These are phyloP conservation scores for Avena eriantha DNA, from an alignment of 176 grass and related monocot species.

Conservation along the genomic window DNA sequence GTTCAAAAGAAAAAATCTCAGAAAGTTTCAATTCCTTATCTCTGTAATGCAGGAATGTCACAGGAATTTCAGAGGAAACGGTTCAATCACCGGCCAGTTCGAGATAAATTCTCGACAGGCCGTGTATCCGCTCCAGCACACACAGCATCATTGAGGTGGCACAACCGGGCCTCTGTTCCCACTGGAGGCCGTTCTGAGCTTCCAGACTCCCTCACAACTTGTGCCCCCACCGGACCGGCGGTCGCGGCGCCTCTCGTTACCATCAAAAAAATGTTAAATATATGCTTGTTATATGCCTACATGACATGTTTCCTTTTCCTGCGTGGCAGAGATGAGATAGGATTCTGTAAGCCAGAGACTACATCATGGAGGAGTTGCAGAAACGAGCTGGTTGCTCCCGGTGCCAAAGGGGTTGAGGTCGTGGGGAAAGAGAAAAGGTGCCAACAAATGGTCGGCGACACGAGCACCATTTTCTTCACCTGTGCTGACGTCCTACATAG, in stretches of 20 bases:
- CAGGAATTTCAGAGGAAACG: too few relatives aligned
- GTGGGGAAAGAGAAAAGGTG: not conserved
- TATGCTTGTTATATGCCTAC: not conserved
- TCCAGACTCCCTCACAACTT: too few relatives aligned
- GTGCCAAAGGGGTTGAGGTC: not conserved
- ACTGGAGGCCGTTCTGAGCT: too few relatives aligned
- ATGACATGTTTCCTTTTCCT: constrained; percentile 4
- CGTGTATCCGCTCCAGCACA: too few relatives aligned
- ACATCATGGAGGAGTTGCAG: constrained; percentile 43
- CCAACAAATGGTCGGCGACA: not conserved
- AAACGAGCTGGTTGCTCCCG: not conserved
- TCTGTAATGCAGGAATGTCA: too few relatives aligned
- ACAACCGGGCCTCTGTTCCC: too few relatives aligned
- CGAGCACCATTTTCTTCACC: constrained; percentile 49
- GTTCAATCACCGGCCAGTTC: too few relatives aligned
- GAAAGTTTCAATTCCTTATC: too few relatives aligned
- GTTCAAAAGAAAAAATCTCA: too few relatives aligned
- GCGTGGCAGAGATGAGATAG: constrained; percentile 56
- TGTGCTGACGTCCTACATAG: not conserved
- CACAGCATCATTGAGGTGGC: too few relatives aligned
- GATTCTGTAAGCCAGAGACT: constrained; percentile 56
- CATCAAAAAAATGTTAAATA: not conserved
- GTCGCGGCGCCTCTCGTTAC: not conserved
- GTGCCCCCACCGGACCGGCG: too few relatives aligned
- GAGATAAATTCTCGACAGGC: too few relatives aligned